Evolutionary conservation across 352 stramenopile genomes (phyloP).

Genomic region (Pythium myriotylum): DNA sequence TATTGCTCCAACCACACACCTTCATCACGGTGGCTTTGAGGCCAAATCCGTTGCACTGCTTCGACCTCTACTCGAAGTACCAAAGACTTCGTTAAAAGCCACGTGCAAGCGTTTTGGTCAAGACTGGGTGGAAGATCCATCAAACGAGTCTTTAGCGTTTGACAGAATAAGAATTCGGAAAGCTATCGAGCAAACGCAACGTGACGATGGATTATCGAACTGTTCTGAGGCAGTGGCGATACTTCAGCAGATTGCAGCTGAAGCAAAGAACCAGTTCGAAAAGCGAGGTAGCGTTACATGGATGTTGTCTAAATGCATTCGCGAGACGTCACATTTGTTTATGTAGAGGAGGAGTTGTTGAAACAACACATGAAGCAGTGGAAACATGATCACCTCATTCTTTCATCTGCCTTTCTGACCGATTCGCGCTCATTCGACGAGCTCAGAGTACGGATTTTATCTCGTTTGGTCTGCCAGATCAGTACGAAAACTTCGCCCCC

Average conservation of each 20-base stretch:
- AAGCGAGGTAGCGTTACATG: constrained; percentile 9
- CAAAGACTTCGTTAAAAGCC: constrained; percentile 60
- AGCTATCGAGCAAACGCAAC: constrained; percentile 33
- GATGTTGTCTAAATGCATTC: neutral
- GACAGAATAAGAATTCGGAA: constrained; percentile 86
- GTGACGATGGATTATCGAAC: neutral
- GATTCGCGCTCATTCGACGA: constrained; percentile 68
- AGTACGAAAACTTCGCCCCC: constrained; percentile 63
- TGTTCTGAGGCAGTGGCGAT: constrained; percentile 6
- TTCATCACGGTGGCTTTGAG: neutral
- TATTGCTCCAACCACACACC: constrained; percentile 37
- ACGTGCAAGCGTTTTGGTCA: constrained; percentile 77
- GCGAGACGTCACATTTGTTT: neutral
- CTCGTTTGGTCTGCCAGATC: constrained; percentile 49
- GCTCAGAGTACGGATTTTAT: constrained; percentile 62
- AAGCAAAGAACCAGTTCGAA: constrained; percentile 22
- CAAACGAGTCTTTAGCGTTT: constrained; percentile 75
- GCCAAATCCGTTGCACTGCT: constrained; percentile 36
- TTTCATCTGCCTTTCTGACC: constrained; percentile 45
- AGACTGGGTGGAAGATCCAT: constrained; percentile 82
- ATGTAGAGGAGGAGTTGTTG: constrained; percentile 50
- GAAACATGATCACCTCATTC: constrained; percentile 33
- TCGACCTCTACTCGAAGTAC: constrained; percentile 61
- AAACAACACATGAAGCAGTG: constrained; percentile 41
- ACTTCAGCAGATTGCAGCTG: constrained; percentile 23